Conservation (phyloP, 306 rosid genomes). For the Pterocarpus macrocarpus region DNA sequence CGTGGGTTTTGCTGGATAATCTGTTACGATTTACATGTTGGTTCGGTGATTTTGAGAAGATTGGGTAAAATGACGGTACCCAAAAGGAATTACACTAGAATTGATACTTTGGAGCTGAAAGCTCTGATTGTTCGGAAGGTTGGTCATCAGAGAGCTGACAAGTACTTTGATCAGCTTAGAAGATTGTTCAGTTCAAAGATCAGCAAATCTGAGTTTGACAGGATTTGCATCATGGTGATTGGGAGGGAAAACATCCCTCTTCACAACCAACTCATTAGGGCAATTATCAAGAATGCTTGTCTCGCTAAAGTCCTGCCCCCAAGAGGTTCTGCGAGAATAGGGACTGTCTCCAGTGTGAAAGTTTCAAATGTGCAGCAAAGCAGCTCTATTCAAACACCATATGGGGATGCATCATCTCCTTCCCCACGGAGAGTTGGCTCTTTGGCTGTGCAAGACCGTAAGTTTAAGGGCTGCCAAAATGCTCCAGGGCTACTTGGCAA, state of each 20-base stretch:
- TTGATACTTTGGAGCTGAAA: conserved; percentile 77
- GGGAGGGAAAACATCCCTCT: conserved; percentile 85
- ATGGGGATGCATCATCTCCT: conserved; percentile 62
- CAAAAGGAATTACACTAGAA: conserved; percentile 65
- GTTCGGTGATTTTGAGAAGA: conserved; percentile 38
- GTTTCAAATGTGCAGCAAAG: conserved; percentile 59
- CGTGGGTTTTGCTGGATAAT: conserved; percentile 54
- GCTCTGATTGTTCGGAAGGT: conserved; percentile 69
- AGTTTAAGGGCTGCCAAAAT: conserved; percentile 64
- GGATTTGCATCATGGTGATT: conserved; percentile 65
- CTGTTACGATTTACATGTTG: conserved; percentile 47
- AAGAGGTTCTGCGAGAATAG: conserved; percentile 50
- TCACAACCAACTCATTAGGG: conserved; percentile 79
- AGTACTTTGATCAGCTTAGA: conserved; percentile 78
- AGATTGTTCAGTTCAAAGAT: conserved; percentile 73
- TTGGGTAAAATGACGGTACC: conserved; percentile 55
- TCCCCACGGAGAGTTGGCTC: conserved; percentile 64
- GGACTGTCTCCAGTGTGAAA: conserved; percentile 52
- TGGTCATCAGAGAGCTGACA: conserved; percentile 76
- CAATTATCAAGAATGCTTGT: conserved; percentile 80
- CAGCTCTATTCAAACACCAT: conserved; percentile 55
- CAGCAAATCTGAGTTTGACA: conserved; percentile 78
- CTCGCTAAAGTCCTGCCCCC: conserved; percentile 76
- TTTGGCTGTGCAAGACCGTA: conserved; percentile 55
- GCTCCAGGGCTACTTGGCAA: conserved; percentile 69